Evolutionary conservation across 176 grass and related monocot species (phyloP).

Genomic region (Canna indica): DNA sequence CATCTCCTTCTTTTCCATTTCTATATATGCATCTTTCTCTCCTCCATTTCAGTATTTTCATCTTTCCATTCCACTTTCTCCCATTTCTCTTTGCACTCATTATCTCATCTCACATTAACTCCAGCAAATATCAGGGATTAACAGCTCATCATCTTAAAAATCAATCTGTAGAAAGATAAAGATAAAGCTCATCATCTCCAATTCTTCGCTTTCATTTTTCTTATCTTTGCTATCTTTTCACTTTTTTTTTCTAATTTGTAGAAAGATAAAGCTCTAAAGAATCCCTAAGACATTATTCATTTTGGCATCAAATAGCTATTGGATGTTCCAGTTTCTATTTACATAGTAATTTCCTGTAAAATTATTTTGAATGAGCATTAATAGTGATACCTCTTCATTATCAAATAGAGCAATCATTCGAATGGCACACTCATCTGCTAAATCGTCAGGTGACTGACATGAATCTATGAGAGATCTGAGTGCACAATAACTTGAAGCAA

Average conservation of each 20-base stretch:
- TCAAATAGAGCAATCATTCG: conserved; percentile 97
- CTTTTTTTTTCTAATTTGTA: too few relatives aligned
- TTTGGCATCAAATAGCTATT: neutral
- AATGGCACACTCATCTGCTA: conserved; percentile 62
- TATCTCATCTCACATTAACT: too few relatives aligned
- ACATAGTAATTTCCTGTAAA: neutral
- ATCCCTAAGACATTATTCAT: too few relatives aligned
- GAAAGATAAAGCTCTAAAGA: too few relatives aligned
- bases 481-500: conserved; percentile 88
- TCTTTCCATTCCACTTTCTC: neutral
- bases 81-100: neutral
- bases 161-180: too few relatives aligned
- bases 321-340: too few relatives aligned
- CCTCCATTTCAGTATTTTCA: too few relatives aligned
- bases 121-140: too few relatives aligned
- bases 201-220: too few relatives aligned
- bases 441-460: conserved; percentile 32
- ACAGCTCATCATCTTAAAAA: neutral
- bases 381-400: conserved; percentile 74
- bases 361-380: neutral
- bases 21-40: neutral
- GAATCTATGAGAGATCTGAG: conserved; percentile 84
- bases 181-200: too few relatives aligned
- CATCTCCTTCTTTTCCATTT: neutral
- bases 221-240: too few relatives aligned